These are phyloP conservation scores for Xylariaceae sp. DNA, from an alignment of 2,329 filamentous ascomycete genomes.

Conservation along the genomic window DNA sequence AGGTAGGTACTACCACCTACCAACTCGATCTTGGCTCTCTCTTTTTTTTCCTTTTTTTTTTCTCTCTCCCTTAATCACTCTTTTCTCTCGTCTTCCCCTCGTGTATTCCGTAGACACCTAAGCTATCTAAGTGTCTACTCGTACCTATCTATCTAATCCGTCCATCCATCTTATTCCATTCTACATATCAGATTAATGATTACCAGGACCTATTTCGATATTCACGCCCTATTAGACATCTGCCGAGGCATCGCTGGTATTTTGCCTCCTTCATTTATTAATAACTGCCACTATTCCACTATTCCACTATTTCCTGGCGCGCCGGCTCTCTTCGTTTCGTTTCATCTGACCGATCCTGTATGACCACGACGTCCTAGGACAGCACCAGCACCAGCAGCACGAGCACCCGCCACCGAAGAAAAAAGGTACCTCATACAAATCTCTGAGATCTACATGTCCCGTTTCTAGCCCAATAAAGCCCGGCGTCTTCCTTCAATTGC, in stretches of 20 bases:
- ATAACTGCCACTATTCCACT: background rate
- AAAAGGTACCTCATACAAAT: background rate
- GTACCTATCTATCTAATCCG: background rate
- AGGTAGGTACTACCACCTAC: background rate
- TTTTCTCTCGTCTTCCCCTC: background rate
- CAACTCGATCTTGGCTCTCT: background rate
- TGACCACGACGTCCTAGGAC: background rate
- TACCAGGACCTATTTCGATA: no score
- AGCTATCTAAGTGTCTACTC: background rate
- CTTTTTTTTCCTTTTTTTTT: background rate
- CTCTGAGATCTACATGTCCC: background rate
- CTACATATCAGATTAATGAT: background rate
- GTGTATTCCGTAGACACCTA: background rate
- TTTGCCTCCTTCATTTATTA: background rate
- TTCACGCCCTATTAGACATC: background rate
- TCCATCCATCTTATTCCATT: background rate
- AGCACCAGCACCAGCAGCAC: background rate
- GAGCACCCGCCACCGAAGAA: background rate
- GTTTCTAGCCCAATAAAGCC: background rate
- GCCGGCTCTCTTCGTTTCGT: background rate
- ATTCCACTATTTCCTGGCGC: background rate
- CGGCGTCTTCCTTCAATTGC: background rate
- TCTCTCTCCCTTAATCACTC: background rate
- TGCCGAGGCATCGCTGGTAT: background rate
- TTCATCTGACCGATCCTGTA: background rate